Evolutionary conservation across 495 filamentous ascomycete species (phyloP).

Genomic region (Penicillium robsamsonii): DNA sequence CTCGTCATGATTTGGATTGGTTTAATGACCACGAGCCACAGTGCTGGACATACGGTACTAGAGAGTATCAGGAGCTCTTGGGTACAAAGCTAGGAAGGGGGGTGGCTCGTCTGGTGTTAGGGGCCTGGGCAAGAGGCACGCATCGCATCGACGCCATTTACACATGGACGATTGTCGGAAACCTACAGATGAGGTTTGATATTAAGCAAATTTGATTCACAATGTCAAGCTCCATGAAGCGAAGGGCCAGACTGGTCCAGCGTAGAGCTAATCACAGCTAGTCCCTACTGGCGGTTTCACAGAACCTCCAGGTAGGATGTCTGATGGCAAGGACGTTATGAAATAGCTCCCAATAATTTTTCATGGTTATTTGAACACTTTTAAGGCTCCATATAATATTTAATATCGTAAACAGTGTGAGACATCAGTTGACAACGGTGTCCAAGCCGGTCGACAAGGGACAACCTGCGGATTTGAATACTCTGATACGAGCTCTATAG

Average conservation of each 20-base stretch:
- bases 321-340: not conserved
- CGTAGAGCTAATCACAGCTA: not conserved
- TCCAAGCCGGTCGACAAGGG: not conserved
- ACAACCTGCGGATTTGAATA: not conserved
- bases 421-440: not conserved
- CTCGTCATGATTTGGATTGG: not conserved
- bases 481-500: not conserved
- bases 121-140: not conserved
- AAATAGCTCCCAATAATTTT: not conserved
- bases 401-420: not conserved
- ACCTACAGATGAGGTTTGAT: conserved; percentile 2
- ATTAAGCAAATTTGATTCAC: not conserved
- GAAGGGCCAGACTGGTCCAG: not conserved
- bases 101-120: not conserved
- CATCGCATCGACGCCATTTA: not conserved
- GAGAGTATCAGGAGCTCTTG: not conserved
- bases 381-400: not conserved
- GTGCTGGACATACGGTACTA: not conserved
- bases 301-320: not conserved
- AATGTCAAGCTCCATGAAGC: not conserved
- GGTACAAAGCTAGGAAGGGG: conserved; percentile 3
- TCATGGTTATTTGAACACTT: not conserved
- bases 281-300: not conserved
- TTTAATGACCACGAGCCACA: too few relatives aligned
- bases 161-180: not conserved